Conservation (phyloP, 495 filamentous ascomycete genomes). For the Penicillium malachiteum region DNA sequence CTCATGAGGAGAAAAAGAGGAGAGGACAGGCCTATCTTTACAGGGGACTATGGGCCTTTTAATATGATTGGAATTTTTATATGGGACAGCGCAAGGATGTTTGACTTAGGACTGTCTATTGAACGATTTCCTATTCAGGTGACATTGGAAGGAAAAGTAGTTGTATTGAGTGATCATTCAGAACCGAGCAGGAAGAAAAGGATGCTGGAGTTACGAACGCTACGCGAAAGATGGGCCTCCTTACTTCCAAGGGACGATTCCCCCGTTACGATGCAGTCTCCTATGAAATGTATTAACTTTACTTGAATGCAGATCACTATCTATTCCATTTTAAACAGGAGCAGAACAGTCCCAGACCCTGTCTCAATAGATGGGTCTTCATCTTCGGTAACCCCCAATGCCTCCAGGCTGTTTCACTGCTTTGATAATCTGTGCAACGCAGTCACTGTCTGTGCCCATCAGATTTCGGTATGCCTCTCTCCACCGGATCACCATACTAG, state of each 20-base stretch:
- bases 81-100: neutral
- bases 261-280: neutral
- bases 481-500: constrained; percentile 47
- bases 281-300: neutral
- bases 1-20: too few species aligned
- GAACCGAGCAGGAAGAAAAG: neutral
- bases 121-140: too few species aligned
- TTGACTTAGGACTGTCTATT: neutral
- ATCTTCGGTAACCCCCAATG: constrained; percentile 9
- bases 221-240: neutral
- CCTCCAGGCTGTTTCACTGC: constrained; percentile 11
- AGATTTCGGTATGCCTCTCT: constrained; percentile 40
- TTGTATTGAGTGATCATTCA: too few species aligned
- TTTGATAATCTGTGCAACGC: constrained; percentile 14
- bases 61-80: neutral
- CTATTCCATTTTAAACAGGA: constrained; percentile 24
- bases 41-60: neutral
- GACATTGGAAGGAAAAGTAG: too few species aligned
- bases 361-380: constrained; percentile 15
- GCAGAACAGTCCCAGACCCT: constrained; percentile 11
- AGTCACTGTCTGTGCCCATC: constrained; percentile 7
- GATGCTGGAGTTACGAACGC: neutral
- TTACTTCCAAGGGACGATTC: neutral
- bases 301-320: neutral
- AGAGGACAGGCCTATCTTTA: too few species aligned